These are phyloP conservation scores for Exserohilum rostratum DNA, from an alignment of 2,329 filamentous ascomycete genomes.

Conservation along the genomic window DNA sequence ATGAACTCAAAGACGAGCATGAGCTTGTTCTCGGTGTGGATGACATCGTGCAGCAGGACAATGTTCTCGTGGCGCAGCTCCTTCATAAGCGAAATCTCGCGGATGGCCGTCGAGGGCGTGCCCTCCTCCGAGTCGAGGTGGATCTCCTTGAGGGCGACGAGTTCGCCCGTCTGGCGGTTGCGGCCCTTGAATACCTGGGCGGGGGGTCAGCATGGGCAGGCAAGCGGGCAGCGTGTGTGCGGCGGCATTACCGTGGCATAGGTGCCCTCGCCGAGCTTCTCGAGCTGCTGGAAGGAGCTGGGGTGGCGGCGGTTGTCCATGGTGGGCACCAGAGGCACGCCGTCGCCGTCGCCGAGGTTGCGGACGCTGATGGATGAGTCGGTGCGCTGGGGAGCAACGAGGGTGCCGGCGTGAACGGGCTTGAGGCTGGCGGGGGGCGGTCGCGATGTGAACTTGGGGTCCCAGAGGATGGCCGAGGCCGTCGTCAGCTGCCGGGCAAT, in stretches of 20 bases:
- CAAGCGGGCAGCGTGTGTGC: too few relatives aligned
- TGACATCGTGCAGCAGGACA: constrained; percentile 95
- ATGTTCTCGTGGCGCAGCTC: constrained; percentile 99
- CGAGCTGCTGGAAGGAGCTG: constrained; percentile 98
- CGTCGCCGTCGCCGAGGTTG: constrained; percentile 55
- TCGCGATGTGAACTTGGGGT: constrained; percentile 54
- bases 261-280: constrained; percentile 96
- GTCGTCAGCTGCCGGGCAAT: constrained; percentile 56
- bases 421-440: constrained; percentile 54
- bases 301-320: constrained; percentile 96
- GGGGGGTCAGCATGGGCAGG: constrained; percentile 25
- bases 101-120: constrained; percentile 94
- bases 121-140: constrained; percentile 98
- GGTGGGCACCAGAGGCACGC: constrained; percentile 36
- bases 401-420: constrained; percentile 57
- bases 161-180: constrained; percentile 94
- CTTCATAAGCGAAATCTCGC: constrained; percentile 99
- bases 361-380: constrained; percentile 59
- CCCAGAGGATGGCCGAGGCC: constrained; percentile 58
- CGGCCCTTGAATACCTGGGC: constrained; percentile 94
- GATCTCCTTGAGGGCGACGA: constrained; percentile 97
- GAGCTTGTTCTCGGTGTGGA: constrained; percentile 98
- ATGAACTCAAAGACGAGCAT: constrained; percentile 99
- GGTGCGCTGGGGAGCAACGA: constrained; percentile 54
- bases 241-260: constrained; percentile 84